Evolutionary conservation across 2,329 filamentous ascomycete species (phyloP), one percentile per base, ranked within the genome.

Genomic region (Colletotrichum plurivorum): DNA sequence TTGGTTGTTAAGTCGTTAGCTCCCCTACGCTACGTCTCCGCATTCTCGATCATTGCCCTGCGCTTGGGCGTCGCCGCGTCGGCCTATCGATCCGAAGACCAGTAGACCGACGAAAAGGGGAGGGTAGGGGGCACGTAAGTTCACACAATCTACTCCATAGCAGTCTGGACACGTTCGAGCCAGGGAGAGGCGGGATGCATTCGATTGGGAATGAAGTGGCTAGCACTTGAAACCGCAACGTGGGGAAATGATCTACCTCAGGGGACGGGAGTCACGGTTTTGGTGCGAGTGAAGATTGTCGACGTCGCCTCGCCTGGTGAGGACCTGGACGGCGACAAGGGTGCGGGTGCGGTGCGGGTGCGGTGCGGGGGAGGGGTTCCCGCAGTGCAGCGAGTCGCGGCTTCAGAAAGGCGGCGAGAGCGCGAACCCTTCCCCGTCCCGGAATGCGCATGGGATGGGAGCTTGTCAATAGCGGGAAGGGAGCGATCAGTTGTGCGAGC

Each of bases 241-340:
- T 69, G 66, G 66, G 51, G 66, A 66, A 36, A 60, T 53, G 62
- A 60, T 66, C 62, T 69, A 66, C 61, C 31, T 60, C 62, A 66
- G 49, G 54, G 61, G 54, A 66, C 48, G 43, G 54, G 49, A 69
- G 61, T 60, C 27, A 25, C 66, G 54, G 43, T 46, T 36, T 36
- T 55, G 49, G 49, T 49, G 61, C 62, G 8, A 9, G 8, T 59
- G 48, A 46, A 56, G 20, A 46, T 62, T 43, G 25, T 45, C 57
- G 36, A 54, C 45, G 59, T 59, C 16, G 49, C 46, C 54, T 59
- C 16, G 49, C 46, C 54, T 43, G 41, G 18, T 22, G 59, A 54
- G 36, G 39, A 25, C 22, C 22, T 25, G 22, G 22, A 62, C 53
- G 49, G 3, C 31, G 31, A 36, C 31, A 9, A 36, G 31, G 31